Conservation (phyloP, 2,329 filamentous ascomycete genomes). For the Pezizomycotina sp. region DNA sequence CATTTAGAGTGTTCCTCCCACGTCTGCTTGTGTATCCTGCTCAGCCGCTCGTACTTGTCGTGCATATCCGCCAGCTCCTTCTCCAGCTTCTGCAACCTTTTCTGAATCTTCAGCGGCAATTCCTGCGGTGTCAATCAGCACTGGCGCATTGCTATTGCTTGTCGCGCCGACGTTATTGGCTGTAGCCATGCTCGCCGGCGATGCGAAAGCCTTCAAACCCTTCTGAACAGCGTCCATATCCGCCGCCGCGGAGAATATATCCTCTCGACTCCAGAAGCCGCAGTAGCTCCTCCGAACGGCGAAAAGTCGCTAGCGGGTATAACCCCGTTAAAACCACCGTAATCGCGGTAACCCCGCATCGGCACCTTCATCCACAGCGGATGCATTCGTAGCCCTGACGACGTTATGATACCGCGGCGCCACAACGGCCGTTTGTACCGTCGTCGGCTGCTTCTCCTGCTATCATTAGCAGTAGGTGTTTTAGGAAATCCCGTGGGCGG, state of each 20-base stretch:
- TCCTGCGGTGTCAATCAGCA: constrained; percentile 6
- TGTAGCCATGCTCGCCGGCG: background rate
- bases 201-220: constrained; percentile 11
- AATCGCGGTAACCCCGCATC: too few species aligned
- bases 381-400: constrained; percentile 18
- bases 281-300: too few species aligned
- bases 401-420: constrained; percentile 24
- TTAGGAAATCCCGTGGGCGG: constrained; percentile 2
- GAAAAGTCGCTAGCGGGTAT: constrained; percentile 1
- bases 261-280: background rate
- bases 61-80: constrained; percentile 22
- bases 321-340: constrained; percentile 15
- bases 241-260: constrained; percentile 19
- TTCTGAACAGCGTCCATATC: constrained; percentile 19
- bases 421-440: constrained; percentile 15
- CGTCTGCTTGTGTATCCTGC: constrained; percentile 22
- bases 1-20: constrained; percentile 22
- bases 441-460: constrained; percentile 5
- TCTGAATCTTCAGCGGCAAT: constrained; percentile 19
- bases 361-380: constrained; percentile 16
- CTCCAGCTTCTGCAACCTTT: constrained; percentile 20
- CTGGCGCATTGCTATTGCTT: background rate
- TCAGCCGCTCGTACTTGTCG: constrained; percentile 23
- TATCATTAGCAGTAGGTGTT: background rate
- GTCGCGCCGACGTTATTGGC: background rate